Base-by-base conservation (phyloP, 345 rosid genomes). In the Aurinia saxatilis region DNA sequence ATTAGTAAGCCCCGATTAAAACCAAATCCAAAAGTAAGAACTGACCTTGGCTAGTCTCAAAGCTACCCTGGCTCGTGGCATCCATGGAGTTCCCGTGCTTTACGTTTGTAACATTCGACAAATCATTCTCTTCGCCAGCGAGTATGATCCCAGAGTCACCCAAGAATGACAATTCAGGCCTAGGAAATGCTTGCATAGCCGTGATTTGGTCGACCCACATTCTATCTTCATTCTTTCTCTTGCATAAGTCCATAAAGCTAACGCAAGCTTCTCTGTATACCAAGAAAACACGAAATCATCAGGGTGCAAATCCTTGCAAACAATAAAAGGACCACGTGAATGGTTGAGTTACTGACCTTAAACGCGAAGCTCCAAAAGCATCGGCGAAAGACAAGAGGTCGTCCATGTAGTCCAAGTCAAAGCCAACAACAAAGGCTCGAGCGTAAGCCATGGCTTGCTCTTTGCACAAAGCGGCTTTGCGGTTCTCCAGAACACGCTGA, bases 361-460 rank as follows among this genome's bases (percentile, higher is more conserved):
- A 75, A 52, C 99, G 99, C 3, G 79, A 76, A 78, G 97, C 99
- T 70, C 96, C 96, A 73, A 93, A 93, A 61, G 95, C 85, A 78
- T 93, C 90, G 0, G 95, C 81, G 59, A 93, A 93, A 42, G 80
- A 78, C 46, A 90, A 75, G 47, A 93, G 96, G 63, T 93, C 85
- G 67, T 78, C 85, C 69, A 90, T 64, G 68, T 55, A 70, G 30
- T 84, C 91, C 38, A 80, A 63, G 57, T 90, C 96, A 69, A 82
- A 93, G 50, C 99, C 97, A 50, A 85, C 88, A 66, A 93, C 96
- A 65, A 93, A 57, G 59, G 97, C 95, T 57, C 96, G 82, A 12
- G 97, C 97, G 66, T 90, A 93, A 34, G 97, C 97, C 99, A 93
- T 93, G 45, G 96, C 99, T 76, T 93, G 99, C 78, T 93, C 99